Percentiles rank a stretch among this genome's conserved stretches.
Conservation (phyloP, 225 moss, liverwort and hornwort genomes). For the Lunularia cruciata region DNA sequence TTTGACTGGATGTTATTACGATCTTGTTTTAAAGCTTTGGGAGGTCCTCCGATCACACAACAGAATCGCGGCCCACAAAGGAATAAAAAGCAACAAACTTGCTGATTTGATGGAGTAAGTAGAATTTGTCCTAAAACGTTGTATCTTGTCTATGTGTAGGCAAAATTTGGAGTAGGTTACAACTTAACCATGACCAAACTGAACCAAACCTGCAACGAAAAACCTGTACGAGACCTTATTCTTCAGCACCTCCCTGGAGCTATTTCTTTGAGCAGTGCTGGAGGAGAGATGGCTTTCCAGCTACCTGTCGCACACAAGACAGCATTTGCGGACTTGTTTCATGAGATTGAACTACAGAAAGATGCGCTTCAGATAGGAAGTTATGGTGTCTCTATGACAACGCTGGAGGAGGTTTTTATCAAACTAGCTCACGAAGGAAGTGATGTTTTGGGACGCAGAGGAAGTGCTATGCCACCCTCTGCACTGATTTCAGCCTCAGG, state of each 20-base stretch:
- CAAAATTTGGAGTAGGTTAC: conserved; percentile 94
- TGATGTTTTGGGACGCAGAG: conserved; percentile 11
- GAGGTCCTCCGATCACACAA: no score
- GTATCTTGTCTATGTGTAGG: conserved; percentile 40
- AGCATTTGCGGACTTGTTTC: conserved; percentile 66
- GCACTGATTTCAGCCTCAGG: neutral
- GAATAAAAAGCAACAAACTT: no score
- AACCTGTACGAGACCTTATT: conserved; percentile 57
- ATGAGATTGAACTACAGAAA: conserved; percentile 69
- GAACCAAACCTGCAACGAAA: conserved; percentile 62
- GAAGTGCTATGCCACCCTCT: neutral
- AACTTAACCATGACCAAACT: conserved; percentile 87
- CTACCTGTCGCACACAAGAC: conserved; percentile 76
- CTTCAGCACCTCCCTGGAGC: conserved; percentile 61
- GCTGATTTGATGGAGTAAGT: no score
- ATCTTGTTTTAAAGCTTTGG: no score
- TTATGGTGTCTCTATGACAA: conserved; percentile 96
- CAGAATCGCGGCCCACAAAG: neutral
- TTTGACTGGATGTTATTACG: no score
- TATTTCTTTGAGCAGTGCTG: conserved; percentile 71
- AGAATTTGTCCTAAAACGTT: neutral
- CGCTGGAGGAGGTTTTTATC: conserved; percentile 94
- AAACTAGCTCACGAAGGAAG: conserved; percentile 65
- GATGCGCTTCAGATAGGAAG: conserved; percentile 64
- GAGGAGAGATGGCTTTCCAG: conserved; percentile 86